Conservation (phyloP, 768 basidiomycete species). For the Trametes punicea region DNA sequence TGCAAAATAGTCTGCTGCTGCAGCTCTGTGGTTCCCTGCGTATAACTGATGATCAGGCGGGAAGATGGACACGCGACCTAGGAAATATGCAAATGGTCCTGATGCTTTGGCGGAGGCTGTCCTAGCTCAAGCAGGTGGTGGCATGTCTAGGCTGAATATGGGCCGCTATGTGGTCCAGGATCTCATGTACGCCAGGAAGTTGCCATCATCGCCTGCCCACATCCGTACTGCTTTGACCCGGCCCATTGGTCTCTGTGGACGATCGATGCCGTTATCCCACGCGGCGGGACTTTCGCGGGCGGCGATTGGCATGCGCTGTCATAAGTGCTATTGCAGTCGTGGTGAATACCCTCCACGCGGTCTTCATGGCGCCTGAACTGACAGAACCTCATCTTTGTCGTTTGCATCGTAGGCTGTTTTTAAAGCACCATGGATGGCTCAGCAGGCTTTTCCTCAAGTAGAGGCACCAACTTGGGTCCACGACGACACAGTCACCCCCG, state of each 20-base stretch:
- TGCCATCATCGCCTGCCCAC: background rate
- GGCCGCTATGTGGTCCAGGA: conserved; percentile 6
- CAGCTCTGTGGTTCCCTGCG: background rate
- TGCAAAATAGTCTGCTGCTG: background rate
- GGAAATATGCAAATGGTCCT: background rate
- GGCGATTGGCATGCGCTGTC: background rate
- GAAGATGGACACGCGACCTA: background rate
- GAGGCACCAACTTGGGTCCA: too few species aligned
- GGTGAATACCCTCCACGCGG: background rate
- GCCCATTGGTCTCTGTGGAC: background rate
- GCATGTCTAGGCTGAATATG: background rate
- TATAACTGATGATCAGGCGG: background rate
- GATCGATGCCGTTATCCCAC: background rate
- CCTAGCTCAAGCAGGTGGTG: background rate
- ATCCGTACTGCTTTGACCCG: background rate
- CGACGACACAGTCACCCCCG: background rate
- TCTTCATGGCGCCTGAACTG: background rate
- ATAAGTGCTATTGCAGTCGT: too few species aligned
- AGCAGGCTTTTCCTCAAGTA: too few species aligned
- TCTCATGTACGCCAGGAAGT: background rate
- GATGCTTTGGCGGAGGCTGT: background rate
- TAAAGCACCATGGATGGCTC: too few species aligned
- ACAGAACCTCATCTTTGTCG: background rate
- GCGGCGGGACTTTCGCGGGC: background rate
- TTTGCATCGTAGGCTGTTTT: background rate